These are phyloP conservation scores for Pyrus hybrid DNA, from an alignment of 331 rosid genomes.

Conservation along the genomic window DNA sequence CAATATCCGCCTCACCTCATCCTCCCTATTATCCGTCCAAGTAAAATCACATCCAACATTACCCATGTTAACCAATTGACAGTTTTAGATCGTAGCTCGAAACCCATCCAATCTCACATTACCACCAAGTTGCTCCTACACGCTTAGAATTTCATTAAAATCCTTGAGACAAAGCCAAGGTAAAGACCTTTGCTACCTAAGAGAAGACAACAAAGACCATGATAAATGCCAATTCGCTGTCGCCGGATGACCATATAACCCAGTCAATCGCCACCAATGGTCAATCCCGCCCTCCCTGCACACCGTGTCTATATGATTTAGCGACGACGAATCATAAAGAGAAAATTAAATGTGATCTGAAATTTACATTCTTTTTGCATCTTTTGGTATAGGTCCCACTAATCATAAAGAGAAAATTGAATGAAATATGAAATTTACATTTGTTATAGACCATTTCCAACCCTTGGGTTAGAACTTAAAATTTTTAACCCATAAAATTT, in stretches of 20 bases:
- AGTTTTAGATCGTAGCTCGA: too few species aligned
- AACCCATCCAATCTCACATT: not conserved
- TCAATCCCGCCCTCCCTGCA: too few species aligned
- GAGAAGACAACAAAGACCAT: not conserved
- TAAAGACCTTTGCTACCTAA: not conserved
- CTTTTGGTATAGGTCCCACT: too few species aligned
- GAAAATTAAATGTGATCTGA: too few species aligned
- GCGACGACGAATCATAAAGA: not conserved
- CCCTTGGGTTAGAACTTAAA: too few species aligned
- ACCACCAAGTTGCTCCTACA: not conserved
- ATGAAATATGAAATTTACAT: too few species aligned
- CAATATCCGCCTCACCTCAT: not conserved
- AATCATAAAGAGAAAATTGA: too few species aligned
- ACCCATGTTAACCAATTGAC: not conserved
- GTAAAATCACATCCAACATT: not conserved
- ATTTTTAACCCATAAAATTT: too few species aligned
- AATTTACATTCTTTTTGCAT: too few species aligned
- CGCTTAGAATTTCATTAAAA: not conserved
- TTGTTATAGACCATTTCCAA: too few species aligned
- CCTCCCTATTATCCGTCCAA: not conserved
- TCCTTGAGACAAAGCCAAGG: not conserved
- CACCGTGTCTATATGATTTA: not conserved
- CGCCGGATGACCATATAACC: not conserved
- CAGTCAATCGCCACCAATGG: too few species aligned
- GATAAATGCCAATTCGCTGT: not conserved